These are phyloP conservation scores for Forsythia viridissima DNA, from an alignment of 257 asterid species.

Conservation along the genomic window DNA sequence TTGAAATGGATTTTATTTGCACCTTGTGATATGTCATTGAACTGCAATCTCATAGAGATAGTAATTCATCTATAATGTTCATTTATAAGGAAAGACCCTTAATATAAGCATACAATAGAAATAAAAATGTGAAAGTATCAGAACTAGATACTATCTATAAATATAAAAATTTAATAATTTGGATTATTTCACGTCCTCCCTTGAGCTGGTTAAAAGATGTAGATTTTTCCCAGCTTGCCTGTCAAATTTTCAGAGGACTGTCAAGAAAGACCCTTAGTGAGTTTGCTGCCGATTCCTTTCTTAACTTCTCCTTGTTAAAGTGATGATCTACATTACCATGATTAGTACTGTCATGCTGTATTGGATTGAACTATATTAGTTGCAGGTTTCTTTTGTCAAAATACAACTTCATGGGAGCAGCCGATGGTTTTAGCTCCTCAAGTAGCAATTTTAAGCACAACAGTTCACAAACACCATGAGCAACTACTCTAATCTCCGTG, in stretches of 20 bases:
- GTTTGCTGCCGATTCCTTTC: neutral
- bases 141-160: neutral
- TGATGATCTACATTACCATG: neutral
- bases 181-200: neutral
- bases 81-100: neutral
- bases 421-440: neutral
- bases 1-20: slow-evolving; percentile 1
- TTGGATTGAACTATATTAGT: neutral
- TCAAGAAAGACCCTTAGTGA: neutral
- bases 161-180: neutral
- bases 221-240: neutral
- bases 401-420: neutral
- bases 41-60: neutral
- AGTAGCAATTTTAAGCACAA: no score
- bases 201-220: neutral
- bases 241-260: neutral
- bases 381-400: neutral
- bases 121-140: neutral
- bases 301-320: neutral
- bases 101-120: neutral
- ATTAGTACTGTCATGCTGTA: neutral
- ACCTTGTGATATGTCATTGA: neutral
- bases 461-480: no score
- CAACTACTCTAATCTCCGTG: no score
- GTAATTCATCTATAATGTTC: neutral